Evolutionary conservation across 2,329 filamentous ascomycete species (phyloP).

Genomic region (Scolecobasidium constrictum): DNA sequence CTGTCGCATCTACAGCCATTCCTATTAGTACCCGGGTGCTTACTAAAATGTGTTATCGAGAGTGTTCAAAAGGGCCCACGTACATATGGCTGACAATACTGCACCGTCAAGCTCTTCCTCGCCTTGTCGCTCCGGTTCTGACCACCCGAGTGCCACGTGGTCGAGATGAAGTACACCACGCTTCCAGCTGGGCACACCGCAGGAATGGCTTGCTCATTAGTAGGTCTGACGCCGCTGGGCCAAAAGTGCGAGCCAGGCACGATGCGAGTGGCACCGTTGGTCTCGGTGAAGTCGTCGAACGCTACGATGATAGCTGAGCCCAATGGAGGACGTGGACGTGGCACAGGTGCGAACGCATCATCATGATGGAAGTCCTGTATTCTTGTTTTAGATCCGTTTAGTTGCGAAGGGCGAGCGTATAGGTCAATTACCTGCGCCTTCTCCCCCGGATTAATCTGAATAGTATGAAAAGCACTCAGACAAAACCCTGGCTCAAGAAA

Average conservation of each 20-base stretch:
- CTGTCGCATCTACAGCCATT: slow-evolving; percentile 17
- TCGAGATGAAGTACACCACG: slow-evolving; percentile 15
- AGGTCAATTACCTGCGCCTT: slow-evolving; percentile 18
- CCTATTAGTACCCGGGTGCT: no score
- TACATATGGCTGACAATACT: slow-evolving; percentile 30
- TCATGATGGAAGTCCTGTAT: slow-evolving; percentile 12
- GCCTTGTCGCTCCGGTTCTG: slow-evolving; percentile 19
- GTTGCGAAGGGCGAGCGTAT: background rate
- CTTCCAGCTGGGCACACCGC: slow-evolving; percentile 27
- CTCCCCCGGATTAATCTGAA: slow-evolving; percentile 29
- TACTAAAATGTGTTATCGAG: background rate
- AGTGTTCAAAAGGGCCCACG: background rate
- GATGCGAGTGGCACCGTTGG: slow-evolving; percentile 26
- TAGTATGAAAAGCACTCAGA: slow-evolving; percentile 26
- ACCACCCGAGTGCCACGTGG: slow-evolving; percentile 28
- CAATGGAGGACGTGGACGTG: slow-evolving; percentile 24
- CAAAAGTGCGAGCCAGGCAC: slow-evolving; percentile 26
- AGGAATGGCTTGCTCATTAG: slow-evolving; percentile 20
- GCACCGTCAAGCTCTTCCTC: slow-evolving; percentile 27
- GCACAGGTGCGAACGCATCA: slow-evolving; percentile 21
- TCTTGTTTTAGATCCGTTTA: background rate
- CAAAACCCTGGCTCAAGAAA: slow-evolving; percentile 29
- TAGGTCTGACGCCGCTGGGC: slow-evolving; percentile 17
- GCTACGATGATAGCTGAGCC: slow-evolving; percentile 23
- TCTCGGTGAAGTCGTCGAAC: slow-evolving; percentile 21